A percentile compares a stretch with the other conserved stretches of the same genome.
Conservation (phyloP, 2,329 filamentous ascomycete species). For the Rutstroemia sydowiana region DNA sequence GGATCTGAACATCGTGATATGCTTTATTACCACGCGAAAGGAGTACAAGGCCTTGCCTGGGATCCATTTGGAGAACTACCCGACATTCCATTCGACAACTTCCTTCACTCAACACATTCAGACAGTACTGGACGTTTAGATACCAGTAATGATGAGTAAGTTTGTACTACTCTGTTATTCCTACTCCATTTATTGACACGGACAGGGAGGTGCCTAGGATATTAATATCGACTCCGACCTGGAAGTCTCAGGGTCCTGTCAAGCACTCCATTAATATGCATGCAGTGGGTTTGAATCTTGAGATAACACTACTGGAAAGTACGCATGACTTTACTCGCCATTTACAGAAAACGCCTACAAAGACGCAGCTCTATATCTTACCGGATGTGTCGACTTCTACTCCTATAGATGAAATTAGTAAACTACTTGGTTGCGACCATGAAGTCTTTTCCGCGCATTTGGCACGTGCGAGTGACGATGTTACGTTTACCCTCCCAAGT, state of each 20-base stretch:
- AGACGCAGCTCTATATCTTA: neutral
- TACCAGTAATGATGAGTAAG: neutral
- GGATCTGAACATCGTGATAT: neutral
- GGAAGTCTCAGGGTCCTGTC: no score
- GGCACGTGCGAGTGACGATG: neutral
- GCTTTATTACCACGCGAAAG: neutral
- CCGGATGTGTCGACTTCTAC: neutral
- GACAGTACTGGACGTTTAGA: no score
- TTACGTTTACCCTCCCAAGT: neutral
- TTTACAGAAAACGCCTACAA: neutral
- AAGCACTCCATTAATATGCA: no score
- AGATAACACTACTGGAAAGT: neutral
- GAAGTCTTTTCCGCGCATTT: neutral
- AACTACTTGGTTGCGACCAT: neutral
- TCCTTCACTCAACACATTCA: neutral
- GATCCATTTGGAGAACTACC: neutral
- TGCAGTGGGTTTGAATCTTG: fast-evolving
- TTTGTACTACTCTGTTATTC: no score
- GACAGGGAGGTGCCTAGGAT: no score
- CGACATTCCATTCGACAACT: neutral
- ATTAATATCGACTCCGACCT: no score
- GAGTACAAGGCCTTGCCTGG: neutral
- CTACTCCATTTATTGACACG: no score
- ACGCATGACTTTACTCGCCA: neutral
- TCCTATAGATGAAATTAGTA: neutral